A percentile compares a stretch with the other conserved stretches of the same genome.
These are phyloP conservation scores for Blakeslea trispora DNA, from an alignment of 371 early-diverging fungal species.

Conservation along the genomic window DNA sequence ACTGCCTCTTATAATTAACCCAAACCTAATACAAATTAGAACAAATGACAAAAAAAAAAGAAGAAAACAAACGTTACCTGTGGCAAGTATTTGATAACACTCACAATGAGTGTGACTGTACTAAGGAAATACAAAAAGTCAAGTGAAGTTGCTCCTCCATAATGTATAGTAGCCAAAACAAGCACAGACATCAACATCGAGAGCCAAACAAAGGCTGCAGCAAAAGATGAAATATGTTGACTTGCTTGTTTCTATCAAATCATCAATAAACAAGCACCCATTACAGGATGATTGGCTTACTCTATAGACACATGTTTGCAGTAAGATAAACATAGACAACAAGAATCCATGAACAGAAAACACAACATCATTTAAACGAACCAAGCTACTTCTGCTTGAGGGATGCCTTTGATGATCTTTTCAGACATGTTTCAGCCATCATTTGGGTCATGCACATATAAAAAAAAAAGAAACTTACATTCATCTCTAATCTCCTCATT, in stretches of 20 bases:
- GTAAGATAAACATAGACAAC: conserved; percentile 58
- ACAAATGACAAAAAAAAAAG: too few species aligned
- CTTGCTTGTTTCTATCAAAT: conserved; percentile 33
- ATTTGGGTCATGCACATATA: neutral
- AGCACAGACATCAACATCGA: conserved; percentile 36
- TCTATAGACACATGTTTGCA: conserved; percentile 70
- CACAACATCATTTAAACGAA: conserved; percentile 80
- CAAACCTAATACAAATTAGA: conserved; percentile 43
- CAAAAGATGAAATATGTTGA: conserved; percentile 41
- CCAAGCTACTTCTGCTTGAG: conserved; percentile 57
- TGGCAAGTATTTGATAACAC: conserved; percentile 82
- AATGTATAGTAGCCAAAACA: conserved; percentile 29
- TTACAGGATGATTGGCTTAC: conserved; percentile 34
- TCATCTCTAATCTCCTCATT: conserved; percentile 61
- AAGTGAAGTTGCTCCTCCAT: conserved; percentile 45
- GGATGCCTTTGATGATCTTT: conserved; percentile 61
- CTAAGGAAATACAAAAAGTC: conserved; percentile 69
- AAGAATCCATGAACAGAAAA: conserved; percentile 80
- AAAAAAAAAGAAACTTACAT: conserved; percentile 26
- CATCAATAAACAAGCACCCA: neutral
- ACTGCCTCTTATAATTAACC: conserved; percentile 70
- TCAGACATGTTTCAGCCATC: too few species aligned
- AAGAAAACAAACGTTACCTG: conserved; percentile 55
- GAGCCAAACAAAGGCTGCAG: conserved; percentile 40
- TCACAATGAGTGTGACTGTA: conserved; percentile 67